Evolutionary conservation across 176 grass and related monocot species (phyloP).

Genomic region (Hordeum vulgare): DNA sequence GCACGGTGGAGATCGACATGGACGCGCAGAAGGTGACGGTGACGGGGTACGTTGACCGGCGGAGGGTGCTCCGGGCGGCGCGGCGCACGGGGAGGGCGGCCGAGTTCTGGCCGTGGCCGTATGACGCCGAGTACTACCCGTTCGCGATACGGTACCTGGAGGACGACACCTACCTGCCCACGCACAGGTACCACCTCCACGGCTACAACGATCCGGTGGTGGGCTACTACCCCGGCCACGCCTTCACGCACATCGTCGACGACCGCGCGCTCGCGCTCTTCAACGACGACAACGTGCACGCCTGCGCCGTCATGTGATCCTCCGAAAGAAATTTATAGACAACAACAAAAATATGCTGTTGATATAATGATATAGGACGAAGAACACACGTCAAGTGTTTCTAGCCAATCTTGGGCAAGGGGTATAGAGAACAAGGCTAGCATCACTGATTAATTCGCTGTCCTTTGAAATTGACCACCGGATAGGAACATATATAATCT

Average conservation of each 20-base stretch:
- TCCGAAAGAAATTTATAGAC: background rate
- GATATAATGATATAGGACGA: background rate
- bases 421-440: background rate
- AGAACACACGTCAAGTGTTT: background rate
- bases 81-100: slow-evolving; percentile 63
- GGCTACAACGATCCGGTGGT: slow-evolving; percentile 57
- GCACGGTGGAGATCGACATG: slow-evolving; percentile 76
- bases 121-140: slow-evolving; percentile 68
- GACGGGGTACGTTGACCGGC: slow-evolving; percentile 56
- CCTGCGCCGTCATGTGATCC: slow-evolving; percentile 68
- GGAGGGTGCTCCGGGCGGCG: slow-evolving; percentile 67
- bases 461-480: background rate
- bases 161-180: slow-evolving; percentile 52
- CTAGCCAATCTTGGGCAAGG: background rate
- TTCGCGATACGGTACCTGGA: slow-evolving; percentile 76
- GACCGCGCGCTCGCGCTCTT: slow-evolving; percentile 58
- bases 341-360: background rate
- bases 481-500: background rate
- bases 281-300: slow-evolving; percentile 80
- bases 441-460: background rate
- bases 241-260: slow-evolving; percentile 64
- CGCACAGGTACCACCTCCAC: slow-evolving; percentile 68
- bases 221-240: slow-evolving; percentile 61
- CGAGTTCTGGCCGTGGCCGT: slow-evolving; percentile 87
- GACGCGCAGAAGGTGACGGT: slow-evolving; percentile 84